Conservation (phyloP, 1,139 yeast genomes). For the Candida sojae region DNA sequence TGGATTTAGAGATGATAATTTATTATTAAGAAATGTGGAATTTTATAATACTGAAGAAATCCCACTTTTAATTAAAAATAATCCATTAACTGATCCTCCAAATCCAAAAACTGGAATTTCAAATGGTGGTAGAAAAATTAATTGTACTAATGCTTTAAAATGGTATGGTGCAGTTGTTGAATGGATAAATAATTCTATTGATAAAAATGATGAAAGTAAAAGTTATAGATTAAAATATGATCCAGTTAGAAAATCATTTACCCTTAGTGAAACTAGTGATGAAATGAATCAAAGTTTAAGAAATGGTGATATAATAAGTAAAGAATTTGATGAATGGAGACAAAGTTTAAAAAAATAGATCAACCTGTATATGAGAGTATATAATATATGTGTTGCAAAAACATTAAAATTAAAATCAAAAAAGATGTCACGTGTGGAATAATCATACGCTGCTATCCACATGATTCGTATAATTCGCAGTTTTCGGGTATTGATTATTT, state of each 20-base stretch:
- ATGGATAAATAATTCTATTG: slow-evolving; percentile 65
- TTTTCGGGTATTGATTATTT: no score
- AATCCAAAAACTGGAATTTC: not conserved
- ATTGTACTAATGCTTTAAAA: slow-evolving; percentile 75
- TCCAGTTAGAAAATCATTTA: slow-evolving; percentile 32
- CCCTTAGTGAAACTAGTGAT: slow-evolving; percentile 28
- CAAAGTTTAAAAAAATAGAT: slow-evolving; percentile 7
- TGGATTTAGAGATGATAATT: slow-evolving; percentile 81
- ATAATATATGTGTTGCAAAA: no score
- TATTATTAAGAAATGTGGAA: slow-evolving; percentile 67
- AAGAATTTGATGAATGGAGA: slow-evolving; percentile 68
- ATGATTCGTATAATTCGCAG: no score
- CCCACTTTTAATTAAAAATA: slow-evolving; percentile 59
- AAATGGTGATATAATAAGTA: slow-evolving; percentile 45
- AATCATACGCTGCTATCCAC: no score
- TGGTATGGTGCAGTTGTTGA: slow-evolving; percentile 85
- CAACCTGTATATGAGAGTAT: no score
- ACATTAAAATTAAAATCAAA: no score
- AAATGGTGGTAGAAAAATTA: slow-evolving; percentile 34
- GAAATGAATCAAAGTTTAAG: slow-evolving; percentile 29
- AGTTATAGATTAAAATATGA: slow-evolving; percentile 37
- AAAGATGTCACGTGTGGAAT: no score
- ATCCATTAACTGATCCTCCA: slow-evolving; percentile 27
- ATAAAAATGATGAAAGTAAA: slow-evolving; percentile 40
- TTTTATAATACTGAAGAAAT: slow-evolving; percentile 75